Evolutionary conservation across 2,329 filamentous ascomycete species (phyloP).

Genomic region (Fusarium hostae): DNA sequence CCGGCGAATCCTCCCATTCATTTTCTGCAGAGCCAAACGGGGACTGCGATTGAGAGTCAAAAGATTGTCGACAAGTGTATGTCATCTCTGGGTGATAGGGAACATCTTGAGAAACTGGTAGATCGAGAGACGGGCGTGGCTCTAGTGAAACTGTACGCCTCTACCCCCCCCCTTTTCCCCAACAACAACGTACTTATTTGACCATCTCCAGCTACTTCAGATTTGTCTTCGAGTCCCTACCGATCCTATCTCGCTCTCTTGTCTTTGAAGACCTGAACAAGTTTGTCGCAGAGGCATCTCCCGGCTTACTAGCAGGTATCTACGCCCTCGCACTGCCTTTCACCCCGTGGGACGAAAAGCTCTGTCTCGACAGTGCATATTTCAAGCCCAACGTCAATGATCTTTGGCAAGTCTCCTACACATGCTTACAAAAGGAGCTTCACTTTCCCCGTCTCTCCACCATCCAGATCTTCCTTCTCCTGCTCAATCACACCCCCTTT

Average conservation of each 20-base stretch:
- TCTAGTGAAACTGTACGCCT: background rate
- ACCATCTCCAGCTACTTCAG: background rate
- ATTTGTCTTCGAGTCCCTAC: background rate
- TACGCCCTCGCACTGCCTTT: constrained; percentile 2
- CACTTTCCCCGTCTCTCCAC: background rate
- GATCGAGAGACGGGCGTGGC: background rate
- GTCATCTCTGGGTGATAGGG: background rate
- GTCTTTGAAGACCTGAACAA: background rate
- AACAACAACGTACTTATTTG: fast-evolving
- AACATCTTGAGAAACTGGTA: background rate
- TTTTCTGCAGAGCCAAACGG: background rate
- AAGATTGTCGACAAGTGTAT: background rate
- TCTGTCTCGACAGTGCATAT: constrained; percentile 8
- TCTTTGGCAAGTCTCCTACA: background rate
- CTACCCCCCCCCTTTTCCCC: fast-evolving
- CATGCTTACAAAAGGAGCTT: background rate
- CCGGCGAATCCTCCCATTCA: background rate
- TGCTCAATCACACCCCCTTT: background rate
- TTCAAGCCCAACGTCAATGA: background rate
- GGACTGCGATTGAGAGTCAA: background rate
- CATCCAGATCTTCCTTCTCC: background rate
- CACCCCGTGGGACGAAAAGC: constrained; percentile 7
- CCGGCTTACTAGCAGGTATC: background rate
- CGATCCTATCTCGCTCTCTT: background rate
- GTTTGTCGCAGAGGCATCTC: background rate